Conservation (phyloP, 2,329 filamentous ascomycete genomes). For the Hypoxylon sp. region DNA sequence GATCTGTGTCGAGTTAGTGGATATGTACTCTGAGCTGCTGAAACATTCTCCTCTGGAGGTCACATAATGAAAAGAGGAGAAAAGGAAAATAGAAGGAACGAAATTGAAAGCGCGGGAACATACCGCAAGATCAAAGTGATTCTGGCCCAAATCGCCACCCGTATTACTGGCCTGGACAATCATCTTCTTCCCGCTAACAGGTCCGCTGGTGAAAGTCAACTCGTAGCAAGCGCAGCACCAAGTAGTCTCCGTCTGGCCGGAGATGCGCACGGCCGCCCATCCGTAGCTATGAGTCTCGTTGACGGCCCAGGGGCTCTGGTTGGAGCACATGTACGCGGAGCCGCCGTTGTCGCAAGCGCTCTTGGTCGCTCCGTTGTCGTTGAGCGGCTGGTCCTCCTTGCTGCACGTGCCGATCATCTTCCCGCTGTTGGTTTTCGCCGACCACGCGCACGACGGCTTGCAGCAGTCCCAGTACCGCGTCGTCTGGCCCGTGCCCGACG, state of each 20-base stretch:
- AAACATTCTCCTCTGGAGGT: not conserved
- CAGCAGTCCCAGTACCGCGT: constrained; percentile 76
- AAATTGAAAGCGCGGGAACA: constrained; percentile 29
- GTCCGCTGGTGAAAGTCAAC: constrained; percentile 70
- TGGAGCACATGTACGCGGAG: constrained; percentile 71
- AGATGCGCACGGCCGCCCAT: constrained; percentile 72
- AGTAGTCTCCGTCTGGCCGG: constrained; percentile 67
- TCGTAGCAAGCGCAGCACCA: constrained; percentile 78
- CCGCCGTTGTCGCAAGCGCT: constrained; percentile 71
- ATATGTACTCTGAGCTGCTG: too few relatives aligned
- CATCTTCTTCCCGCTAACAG: constrained; percentile 70
- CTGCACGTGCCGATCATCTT: constrained; percentile 68
- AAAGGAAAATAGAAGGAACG: not conserved
- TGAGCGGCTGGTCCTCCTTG: constrained; percentile 67
- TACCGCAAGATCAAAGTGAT: constrained; percentile 69
- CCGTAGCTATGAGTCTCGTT: constrained; percentile 73
- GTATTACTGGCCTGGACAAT: constrained; percentile 74
- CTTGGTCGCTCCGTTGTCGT: constrained; percentile 61
- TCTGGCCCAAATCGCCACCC: constrained; percentile 66
- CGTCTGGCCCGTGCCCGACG: constrained; percentile 52
- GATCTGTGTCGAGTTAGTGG: constrained; percentile 52
- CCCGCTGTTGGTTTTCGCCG: constrained; percentile 67
- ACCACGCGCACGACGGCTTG: constrained; percentile 77
- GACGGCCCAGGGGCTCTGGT: constrained; percentile 74
- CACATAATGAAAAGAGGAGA: not conserved